Evolutionary conservation across 371 early-diverging fungal genomes (phyloP).

Genomic region (Dichotomocladium elegans): DNA sequence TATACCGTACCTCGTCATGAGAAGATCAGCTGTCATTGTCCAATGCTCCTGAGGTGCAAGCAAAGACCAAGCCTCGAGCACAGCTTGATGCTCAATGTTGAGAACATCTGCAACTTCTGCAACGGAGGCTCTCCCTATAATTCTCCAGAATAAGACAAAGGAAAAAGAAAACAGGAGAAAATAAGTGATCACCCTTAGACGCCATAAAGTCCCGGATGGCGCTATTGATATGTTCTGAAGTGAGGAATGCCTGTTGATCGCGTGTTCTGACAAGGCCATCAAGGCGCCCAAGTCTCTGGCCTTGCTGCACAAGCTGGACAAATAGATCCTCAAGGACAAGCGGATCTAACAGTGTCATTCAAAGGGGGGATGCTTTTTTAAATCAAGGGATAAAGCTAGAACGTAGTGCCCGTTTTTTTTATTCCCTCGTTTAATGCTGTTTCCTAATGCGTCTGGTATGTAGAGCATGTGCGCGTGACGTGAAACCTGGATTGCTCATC

Average conservation of each 20-base stretch:
- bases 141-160: neutral
- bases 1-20: slow-evolving; percentile 13
- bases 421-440: no score
- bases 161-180: neutral
- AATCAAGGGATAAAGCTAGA: neutral
- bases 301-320: slow-evolving; percentile 14
- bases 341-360: slow-evolving; percentile 1
- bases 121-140: slow-evolving; percentile 12
- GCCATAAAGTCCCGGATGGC: neutral
- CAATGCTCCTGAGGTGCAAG: slow-evolving; percentile 10
- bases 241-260: slow-evolving; percentile 9
- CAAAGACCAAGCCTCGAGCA: slow-evolving; percentile 10
- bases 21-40: slow-evolving; percentile 13
- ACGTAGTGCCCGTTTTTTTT: neutral
- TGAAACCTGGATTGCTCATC: slow-evolving; percentile 6
- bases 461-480: neutral
- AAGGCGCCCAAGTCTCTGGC: slow-evolving; percentile 3
- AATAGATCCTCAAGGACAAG: slow-evolving; percentile 5
- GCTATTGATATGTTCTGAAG: neutral
- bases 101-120: slow-evolving; percentile 8
- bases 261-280: slow-evolving; percentile 5
- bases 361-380: neutral
- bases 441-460: neutral
- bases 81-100: slow-evolving; percentile 7
- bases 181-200: neutral